Evolutionary conservation across 78 protist species (phyloP).

Genomic region (Ministeria vibrans): DNA sequence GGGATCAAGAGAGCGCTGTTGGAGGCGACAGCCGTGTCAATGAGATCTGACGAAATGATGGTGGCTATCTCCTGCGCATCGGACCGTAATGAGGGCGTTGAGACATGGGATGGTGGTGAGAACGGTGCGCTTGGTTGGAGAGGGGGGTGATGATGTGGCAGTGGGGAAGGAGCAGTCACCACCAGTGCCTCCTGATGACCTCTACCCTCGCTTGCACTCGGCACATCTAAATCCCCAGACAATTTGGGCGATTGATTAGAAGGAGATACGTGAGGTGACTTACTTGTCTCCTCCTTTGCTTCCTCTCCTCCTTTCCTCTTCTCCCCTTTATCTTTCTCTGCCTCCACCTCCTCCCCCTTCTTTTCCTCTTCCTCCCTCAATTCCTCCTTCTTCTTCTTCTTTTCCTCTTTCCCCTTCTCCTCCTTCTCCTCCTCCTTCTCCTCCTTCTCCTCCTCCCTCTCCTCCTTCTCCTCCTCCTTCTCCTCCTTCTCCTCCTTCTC

Average conservation of each 20-base stretch:
- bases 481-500: not conserved
- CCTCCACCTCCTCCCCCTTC: too few species aligned
- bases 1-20: too few species aligned
- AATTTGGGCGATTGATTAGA: not conserved
- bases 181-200: not conserved
- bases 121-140: not conserved
- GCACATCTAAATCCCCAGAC: not conserved
- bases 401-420: not conserved
- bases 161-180: not conserved
- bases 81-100: too few species aligned
- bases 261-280: too few species aligned
- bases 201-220: not conserved
- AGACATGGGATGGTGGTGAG: too few species aligned
- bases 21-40: too few species aligned
- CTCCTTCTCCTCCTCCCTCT: not conserved
- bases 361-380: not conserved
- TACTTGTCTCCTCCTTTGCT: not conserved
- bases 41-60: too few species aligned
- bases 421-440: not conserved
- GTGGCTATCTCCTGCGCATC: too few species aligned
- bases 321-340: not conserved
- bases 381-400: not conserved
- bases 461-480: not conserved
- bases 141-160: not conserved
- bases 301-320: not conserved